Base-by-base conservation (phyloP, 1,284 basidiomycete species). In the Sporisorium reilianum region DNA sequence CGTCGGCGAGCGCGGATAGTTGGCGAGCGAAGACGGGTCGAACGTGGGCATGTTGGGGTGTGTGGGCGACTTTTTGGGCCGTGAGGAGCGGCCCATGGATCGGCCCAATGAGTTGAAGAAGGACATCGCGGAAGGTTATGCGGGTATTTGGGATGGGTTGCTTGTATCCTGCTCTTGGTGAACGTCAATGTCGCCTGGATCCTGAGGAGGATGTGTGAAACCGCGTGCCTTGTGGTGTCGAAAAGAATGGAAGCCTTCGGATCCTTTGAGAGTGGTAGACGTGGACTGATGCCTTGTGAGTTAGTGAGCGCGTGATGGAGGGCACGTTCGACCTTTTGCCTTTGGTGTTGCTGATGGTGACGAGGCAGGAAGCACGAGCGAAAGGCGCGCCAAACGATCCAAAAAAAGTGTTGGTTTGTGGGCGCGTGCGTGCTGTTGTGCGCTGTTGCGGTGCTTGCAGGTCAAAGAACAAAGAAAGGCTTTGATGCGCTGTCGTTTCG, bases 1-100 rank as follows among this genome's bases (percentile, higher is more conserved):
- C 22, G 54, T 55, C 20, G 67, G 62, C 1, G 54, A 64, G 48
- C 68, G 57, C 2, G 64, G 66, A 46, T 68, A 68, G 8, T 32
- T 34, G 14, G 60, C 22, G 5, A 64, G 23, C 1, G 52, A 61
- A 23, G 54, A 53, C 1, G 66, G 68, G 26, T 78, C 79, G 55
- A 79, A 79, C 2, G 66, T 67, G 2, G 77, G 77, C 72, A 73
- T 75, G 48, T 62, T 54, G 30, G 79, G 66, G 20, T 71, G 56
- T 1, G 77, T 79, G 18, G 80, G 80, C 25, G 74, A 79, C 34
- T 75, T 78, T 38, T 81, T 82, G 9, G 77, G 78, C 10, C 78
- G 64, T 14, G 78, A 74, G 3, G 79, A 80, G 5, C 80, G 78
- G 16, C 80, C 81, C 82, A 84, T 84, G 25, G 80, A 80, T 18